Conservation (phyloP, 805 yeast genomes). For the Spathaspora arborariae region DNA sequence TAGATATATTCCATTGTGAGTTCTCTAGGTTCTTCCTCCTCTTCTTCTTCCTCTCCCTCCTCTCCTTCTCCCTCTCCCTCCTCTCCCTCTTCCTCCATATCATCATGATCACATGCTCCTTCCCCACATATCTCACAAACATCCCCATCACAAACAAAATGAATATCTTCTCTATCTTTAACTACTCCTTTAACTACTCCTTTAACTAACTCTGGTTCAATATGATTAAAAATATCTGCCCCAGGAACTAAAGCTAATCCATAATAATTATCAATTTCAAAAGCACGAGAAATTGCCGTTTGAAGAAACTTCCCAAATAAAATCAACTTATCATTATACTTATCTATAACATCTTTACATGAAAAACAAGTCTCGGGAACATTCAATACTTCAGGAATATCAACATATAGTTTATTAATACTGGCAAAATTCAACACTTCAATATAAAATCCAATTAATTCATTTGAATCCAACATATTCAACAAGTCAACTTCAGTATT, state of each 20-base stretch:
- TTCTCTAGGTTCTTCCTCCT: slow-evolving; percentile 13
- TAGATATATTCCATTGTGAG: slow-evolving; percentile 24
- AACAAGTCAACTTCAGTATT: slow-evolving; percentile 63
- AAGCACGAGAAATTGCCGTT: slow-evolving; percentile 73
- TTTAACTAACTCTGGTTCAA: slow-evolving; percentile 26
- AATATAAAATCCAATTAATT: slow-evolving; percentile 36
- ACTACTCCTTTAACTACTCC: slow-evolving; percentile 13
- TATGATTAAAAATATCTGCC: slow-evolving; percentile 86
- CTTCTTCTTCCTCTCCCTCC: not conserved
- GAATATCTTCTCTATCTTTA: slow-evolving; percentile 50
- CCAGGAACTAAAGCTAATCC: slow-evolving; percentile 81
- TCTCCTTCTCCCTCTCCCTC: slow-evolving; percentile 10
- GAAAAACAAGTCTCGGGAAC: slow-evolving; percentile 7
- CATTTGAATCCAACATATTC: slow-evolving; percentile 53
- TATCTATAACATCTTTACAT: slow-evolving; percentile 13
- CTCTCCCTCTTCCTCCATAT: slow-evolving; percentile 13
- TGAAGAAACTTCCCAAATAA: slow-evolving; percentile 56
- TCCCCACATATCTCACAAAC: slow-evolving; percentile 34
- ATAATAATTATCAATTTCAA: slow-evolving; percentile 73
- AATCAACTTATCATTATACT: slow-evolving; percentile 24
- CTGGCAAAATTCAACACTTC: slow-evolving; percentile 42
- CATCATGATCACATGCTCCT: slow-evolving; percentile 27
- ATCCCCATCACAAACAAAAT: slow-evolving; percentile 47
- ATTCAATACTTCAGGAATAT: slow-evolving; percentile 35
- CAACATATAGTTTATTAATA: slow-evolving; percentile 19